These are phyloP conservation scores for Lachnellula cervina DNA, from an alignment of 2,329 filamentous ascomycete species.

Conservation along the genomic window DNA sequence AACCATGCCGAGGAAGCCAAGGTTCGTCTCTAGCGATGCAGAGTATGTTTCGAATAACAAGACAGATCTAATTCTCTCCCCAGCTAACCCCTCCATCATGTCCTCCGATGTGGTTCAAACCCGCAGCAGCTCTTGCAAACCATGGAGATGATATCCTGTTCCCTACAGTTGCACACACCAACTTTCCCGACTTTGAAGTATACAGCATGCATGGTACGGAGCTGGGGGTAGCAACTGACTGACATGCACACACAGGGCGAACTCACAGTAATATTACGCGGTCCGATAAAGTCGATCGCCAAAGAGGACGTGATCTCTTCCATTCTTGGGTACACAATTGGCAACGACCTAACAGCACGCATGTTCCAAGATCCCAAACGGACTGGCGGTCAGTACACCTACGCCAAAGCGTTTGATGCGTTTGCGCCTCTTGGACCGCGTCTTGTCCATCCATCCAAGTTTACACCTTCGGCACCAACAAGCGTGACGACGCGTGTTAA, in stretches of 20 bases:
- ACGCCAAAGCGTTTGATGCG: conserved; percentile 41
- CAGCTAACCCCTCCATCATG: background rate
- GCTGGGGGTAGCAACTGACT: too few relatives aligned
- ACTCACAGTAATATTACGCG: conserved; percentile 3
- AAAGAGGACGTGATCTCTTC: background rate
- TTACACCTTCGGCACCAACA: background rate
- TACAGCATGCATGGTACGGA: too few relatives aligned
- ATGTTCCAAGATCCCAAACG: conserved; percentile 45
- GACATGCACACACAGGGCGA: conserved; percentile 7
- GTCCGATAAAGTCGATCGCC: conserved; percentile 29
- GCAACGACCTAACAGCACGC: conserved; percentile 52
- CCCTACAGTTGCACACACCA: conserved; percentile 1
- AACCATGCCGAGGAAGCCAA: conserved; percentile 41
- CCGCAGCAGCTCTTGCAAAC: background rate
- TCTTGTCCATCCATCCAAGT: conserved; percentile 29
- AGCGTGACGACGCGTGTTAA: background rate
- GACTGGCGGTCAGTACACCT: conserved; percentile 38
- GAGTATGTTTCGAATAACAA: too few relatives aligned
- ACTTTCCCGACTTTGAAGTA: conserved; percentile 10
- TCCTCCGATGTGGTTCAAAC: conserved; percentile 9
- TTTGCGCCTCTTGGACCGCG: conserved; percentile 37
- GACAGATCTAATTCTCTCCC: too few relatives aligned
- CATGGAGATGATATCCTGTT: conserved; percentile 5
- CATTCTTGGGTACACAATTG: conserved; percentile 38
- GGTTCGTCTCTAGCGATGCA: conserved; percentile 29